Base-by-base conservation (phyloP, 2,329 filamentous ascomycete genomes). In the Pestalotiopsis sp. region DNA sequence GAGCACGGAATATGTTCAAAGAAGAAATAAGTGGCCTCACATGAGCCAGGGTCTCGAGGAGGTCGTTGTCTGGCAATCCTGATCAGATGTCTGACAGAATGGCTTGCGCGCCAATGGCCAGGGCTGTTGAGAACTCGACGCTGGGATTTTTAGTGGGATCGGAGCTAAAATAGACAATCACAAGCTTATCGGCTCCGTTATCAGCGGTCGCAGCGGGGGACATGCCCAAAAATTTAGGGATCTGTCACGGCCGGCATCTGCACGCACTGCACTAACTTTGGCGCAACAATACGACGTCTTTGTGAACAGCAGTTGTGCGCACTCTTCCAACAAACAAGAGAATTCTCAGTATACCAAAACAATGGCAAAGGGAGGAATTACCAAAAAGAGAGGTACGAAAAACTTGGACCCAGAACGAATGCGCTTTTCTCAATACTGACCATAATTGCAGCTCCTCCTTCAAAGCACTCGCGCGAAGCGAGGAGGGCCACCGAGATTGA, bases 401-500 rank as follows among this genome's bases (percentile, higher is more conserved):
- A 5, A 58, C 27, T 5, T 23, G 7, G 20, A 36, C 20, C 20
- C 11, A n/a, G 14, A 13, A n/a, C 17, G 17, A 20, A 52, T 12
- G 17, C 45, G 45, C n/a, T n/a, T n/a, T n/a, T 7, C 39, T 27
- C 6, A 9, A 27, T 14, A 12, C 62, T 64, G 27, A 64, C 39
- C 38, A 12, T 45, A 17, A 4, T 56, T 59, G 11, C 17, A 3
- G 59, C 76, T 92, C 90, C 83, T 67, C 84, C 85, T 52, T 93
- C 92, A 4, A 80, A 89, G 68, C 92, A 91, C 82, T 95, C 93
- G 66, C 91, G 93, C 72, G 92, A 91, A 69, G 91, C 92, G 56
- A 88, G 92, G 76, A 90, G 93, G 72, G 92, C 90, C 61, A 88
- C 89, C 17, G 92, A 91, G 3, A 91, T 92, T 31, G 85, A 89